phyloP scores from a whole-genome alignment of 2,329 filamentous ascomycete species.

The Verticillium tricorpus region DNA sequence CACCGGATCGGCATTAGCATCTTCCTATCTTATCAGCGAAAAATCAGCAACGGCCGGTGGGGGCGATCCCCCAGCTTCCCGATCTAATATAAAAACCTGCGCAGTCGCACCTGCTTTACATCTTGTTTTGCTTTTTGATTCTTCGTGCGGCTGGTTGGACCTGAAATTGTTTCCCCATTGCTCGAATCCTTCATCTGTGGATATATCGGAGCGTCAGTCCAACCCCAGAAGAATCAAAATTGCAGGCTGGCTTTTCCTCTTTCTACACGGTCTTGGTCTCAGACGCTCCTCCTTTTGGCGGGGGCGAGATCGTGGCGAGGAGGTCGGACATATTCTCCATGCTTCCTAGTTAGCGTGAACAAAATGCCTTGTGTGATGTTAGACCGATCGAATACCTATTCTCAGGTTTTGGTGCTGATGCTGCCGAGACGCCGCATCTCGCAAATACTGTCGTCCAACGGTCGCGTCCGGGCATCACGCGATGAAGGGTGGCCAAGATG shows the following conservation, averaged over 20 bases:
- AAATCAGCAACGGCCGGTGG: neutral
- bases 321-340: constrained; percentile 5
- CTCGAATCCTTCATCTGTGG: constrained; percentile 60
- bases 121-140: constrained; percentile 46
- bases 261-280: constrained; percentile 16
- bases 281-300: constrained; percentile 22
- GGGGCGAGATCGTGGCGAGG: neutral
- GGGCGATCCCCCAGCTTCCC: neutral
- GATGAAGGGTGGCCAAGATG: too few species aligned
- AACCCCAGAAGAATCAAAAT: constrained; percentile 75
- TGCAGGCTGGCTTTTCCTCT: constrained; percentile 58
- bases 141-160: constrained; percentile 79
- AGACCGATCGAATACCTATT: too few species aligned
- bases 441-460: too few species aligned
- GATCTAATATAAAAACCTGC: constrained; percentile 1
- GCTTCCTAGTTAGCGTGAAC: too few species aligned
- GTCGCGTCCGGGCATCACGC: neutral
- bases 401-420: too few species aligned
- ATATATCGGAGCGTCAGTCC: constrained; percentile 66
- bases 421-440: too few species aligned
- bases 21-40: neutral
- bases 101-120: constrained; percentile 12
- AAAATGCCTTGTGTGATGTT: too few species aligned
- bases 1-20: neutral
- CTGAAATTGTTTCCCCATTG: constrained; percentile 70